phyloP scores from a whole-genome alignment of 805 yeast species.

The Scheffersomyces coipomensis region DNA sequence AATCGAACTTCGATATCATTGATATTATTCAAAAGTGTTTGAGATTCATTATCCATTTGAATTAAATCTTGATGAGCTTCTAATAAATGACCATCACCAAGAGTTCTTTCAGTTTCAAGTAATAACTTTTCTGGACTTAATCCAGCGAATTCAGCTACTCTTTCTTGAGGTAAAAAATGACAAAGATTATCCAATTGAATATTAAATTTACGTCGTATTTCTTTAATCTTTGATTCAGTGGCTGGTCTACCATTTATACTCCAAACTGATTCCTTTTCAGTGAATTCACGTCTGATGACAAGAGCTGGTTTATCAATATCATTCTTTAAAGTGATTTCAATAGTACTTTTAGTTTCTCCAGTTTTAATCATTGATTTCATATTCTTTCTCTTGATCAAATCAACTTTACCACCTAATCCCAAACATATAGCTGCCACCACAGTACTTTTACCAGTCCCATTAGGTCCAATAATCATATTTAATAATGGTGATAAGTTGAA shows the following conservation, averaged over 20 bases:
- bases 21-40: constrained; percentile 24
- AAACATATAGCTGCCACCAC: constrained; percentile 90
- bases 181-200: constrained; percentile 90
- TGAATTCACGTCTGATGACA: constrained; percentile 46
- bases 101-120: constrained; percentile 76
- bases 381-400: constrained; percentile 66
- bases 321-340: constrained; percentile 53
- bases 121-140: constrained; percentile 73
- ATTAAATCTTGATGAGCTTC: constrained; percentile 57
- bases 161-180: constrained; percentile 92
- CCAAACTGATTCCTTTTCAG: constrained; percentile 52
- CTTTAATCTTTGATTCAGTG: constrained; percentile 46
- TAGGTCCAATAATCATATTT: constrained; percentile 93
- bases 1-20: constrained; percentile 26
- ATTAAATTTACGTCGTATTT: constrained; percentile 48
- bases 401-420: constrained; percentile 80
- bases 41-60: constrained; percentile 43
- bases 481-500: constrained; percentile 77
- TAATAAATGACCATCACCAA: constrained; percentile 59
- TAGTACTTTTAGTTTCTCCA: constrained; percentile 47
- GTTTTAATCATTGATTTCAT: constrained; percentile 71
- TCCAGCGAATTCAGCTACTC: constrained; percentile 89
- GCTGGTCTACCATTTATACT: constrained; percentile 38
- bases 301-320: constrained; percentile 29
- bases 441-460: constrained; percentile 94